Conservation (phyloP, 2,329 filamentous ascomycete species). For the Reticulascus tulasneorum region DNA sequence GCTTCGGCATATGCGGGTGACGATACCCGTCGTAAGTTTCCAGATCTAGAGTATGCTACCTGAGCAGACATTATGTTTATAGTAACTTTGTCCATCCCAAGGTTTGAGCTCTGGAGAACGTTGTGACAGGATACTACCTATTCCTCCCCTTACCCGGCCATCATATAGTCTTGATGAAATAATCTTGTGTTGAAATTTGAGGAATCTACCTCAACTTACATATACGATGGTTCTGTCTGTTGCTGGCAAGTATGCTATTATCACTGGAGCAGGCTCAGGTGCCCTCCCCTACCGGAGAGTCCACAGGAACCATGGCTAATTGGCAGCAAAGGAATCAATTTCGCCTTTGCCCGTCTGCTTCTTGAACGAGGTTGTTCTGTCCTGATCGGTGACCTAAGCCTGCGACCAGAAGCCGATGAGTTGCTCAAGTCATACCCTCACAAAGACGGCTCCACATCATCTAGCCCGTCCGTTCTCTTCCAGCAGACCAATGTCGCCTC, state of each 20-base stretch:
- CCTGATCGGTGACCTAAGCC: constrained; percentile 30
- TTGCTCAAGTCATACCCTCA: constrained; percentile 27
- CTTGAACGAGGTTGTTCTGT: constrained; percentile 31
- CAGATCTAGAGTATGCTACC: no score
- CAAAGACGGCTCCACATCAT: constrained; percentile 5
- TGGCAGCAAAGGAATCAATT: constrained; percentile 28
- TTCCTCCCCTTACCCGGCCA: no score
- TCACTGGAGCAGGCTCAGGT: constrained; percentile 20
- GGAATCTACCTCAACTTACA: no score
- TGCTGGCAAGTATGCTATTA: constrained; percentile 20
- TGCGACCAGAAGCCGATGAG: constrained; percentile 28
- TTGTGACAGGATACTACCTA: no score
- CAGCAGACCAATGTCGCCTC: constrained; percentile 31
- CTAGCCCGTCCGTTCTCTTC: constrained; percentile 25
- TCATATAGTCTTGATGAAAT: no score
- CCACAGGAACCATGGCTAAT: neutral
- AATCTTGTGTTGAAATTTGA: no score
- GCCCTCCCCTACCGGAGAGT: neutral
- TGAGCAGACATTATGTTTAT: no score
- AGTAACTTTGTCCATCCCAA: no score
- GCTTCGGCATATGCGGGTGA: neutral
- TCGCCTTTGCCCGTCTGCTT: constrained; percentile 28
- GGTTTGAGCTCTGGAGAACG: no score
- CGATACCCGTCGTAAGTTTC: neutral
- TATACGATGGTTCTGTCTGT: constrained; percentile 17